A percentile compares a stretch with the other conserved stretches of the same genome.
Conservation (phyloP, 495 filamentous ascomycete genomes). For the Tuber umbilicatum region DNA sequence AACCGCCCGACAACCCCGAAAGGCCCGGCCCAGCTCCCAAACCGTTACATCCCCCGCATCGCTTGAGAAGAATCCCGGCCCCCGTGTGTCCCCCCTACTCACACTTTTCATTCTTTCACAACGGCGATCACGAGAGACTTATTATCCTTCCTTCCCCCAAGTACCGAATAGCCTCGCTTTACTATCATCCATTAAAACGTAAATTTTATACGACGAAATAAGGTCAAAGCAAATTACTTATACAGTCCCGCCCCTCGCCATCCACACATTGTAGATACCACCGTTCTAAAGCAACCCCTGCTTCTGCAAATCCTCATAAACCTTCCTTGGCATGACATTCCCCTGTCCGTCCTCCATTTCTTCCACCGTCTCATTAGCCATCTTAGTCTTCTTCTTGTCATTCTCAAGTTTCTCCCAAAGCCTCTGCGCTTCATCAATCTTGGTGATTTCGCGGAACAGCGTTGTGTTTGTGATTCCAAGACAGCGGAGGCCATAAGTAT, state of each 20-base stretch:
- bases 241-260: background rate
- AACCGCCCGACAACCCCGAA: too few species aligned
- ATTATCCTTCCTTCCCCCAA: too few species aligned
- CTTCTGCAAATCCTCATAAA: conserved; percentile 79
- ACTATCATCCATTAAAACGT: background rate
- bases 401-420: conserved; percentile 90
- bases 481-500: conserved; percentile 88
- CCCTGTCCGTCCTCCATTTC: conserved; percentile 98
- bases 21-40: too few species aligned
- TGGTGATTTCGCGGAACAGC: conserved; percentile 87
- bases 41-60: too few species aligned
- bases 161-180: too few species aligned
- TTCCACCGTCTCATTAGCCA: conserved; percentile 70
- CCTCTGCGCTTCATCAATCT: conserved; percentile 76
- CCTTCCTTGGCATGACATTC: conserved; percentile 97
- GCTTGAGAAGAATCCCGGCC: too few species aligned
- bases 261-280: background rate
- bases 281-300: conserved; percentile 56
- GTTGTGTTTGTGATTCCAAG: conserved; percentile 87
- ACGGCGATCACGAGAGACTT: too few species aligned
- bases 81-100: too few species aligned
- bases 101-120: too few species aligned
- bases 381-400: conserved; percentile 72
- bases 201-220: background rate
- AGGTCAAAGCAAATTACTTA: background rate